Conservation (phyloP, 352 stramenopile genomes). For the Thalassiosira mediterranea region DNA sequence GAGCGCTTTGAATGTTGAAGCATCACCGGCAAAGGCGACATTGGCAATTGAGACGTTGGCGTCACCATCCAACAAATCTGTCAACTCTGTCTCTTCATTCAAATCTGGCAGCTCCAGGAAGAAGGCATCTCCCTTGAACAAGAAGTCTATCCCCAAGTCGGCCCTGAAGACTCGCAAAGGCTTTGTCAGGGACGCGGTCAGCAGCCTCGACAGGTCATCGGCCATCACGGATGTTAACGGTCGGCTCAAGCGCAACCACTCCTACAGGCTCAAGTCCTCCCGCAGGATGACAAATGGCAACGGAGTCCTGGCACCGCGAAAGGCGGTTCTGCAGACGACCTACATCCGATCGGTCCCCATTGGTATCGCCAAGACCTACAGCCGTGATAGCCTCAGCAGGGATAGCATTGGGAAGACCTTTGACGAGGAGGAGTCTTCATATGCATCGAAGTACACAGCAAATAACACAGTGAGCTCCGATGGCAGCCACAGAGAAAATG, state of each 20-base stretch:
- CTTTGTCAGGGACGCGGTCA: slow-evolving; percentile 45
- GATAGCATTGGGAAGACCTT: neutral
- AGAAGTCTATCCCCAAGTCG: slow-evolving; percentile 54
- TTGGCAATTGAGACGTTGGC: neutral
- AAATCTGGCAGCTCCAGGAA: slow-evolving; percentile 17
- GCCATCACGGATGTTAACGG: slow-evolving; percentile 39
- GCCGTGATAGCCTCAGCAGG: slow-evolving; percentile 20
- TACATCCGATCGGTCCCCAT: slow-evolving; percentile 55
- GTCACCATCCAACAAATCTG: slow-evolving; percentile 3
- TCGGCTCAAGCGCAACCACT: slow-evolving; percentile 50
- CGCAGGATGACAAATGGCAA: slow-evolving; percentile 39
- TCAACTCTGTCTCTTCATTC: slow-evolving; percentile 18
- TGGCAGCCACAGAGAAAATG: neutral
- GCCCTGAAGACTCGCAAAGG: slow-evolving; percentile 45
- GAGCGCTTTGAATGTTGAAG: neutral
- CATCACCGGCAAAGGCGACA: too few species aligned
- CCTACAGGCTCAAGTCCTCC: slow-evolving; percentile 39
- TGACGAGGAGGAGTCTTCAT: slow-evolving; percentile 7
- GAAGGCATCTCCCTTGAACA: slow-evolving; percentile 28
- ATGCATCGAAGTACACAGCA: slow-evolving; percentile 36
- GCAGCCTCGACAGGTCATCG: slow-evolving; percentile 29
- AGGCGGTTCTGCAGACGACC: slow-evolving; percentile 44
- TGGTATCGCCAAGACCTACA: slow-evolving; percentile 51
- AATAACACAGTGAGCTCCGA: neutral
- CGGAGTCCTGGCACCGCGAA: slow-evolving; percentile 35